Conservation (phyloP, 2,329 filamentous ascomycete species). For the Venturia aucupariae region DNA sequence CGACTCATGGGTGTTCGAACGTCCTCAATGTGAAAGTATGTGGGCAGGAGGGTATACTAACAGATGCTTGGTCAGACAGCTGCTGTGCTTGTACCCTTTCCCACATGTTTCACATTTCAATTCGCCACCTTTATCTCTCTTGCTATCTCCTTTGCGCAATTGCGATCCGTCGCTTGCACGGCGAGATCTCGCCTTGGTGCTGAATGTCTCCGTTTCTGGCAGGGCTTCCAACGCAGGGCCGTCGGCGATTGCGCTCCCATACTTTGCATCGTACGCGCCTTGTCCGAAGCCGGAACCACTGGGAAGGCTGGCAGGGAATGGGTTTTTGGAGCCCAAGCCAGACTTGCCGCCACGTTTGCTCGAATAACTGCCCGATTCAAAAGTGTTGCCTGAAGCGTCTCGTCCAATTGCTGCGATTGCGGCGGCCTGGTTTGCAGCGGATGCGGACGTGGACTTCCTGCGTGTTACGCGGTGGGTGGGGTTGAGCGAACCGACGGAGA, state of each 20-base stretch:
- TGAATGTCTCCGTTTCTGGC: conserved; percentile 35
- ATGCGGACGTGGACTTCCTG: conserved; percentile 84
- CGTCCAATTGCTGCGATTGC: conserved; percentile 62
- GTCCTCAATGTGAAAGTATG: conserved; percentile 34
- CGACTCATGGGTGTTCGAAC: conserved; percentile 19
- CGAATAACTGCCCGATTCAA: conserved; percentile 48
- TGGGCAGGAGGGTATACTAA: conserved; percentile 60
- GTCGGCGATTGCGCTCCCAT: conserved; percentile 61
- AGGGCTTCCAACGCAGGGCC: conserved; percentile 49
- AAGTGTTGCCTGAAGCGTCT: conserved; percentile 53
- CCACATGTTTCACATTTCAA: conserved; percentile 96
- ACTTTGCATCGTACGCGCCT: conserved; percentile 21
- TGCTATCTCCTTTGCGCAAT: conserved; percentile 66
- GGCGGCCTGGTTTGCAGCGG: conserved; percentile 61
- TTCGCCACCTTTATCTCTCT: conserved; percentile 72
- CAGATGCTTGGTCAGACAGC: conserved; percentile 99
- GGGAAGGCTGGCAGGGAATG: conserved; percentile 11
- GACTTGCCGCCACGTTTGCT: conserved; percentile 47
- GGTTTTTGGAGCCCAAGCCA: neutral
- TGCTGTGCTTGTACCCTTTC: conserved; percentile 99
- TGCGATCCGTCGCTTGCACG: conserved; percentile 80
- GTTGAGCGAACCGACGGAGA: conserved; percentile 69
- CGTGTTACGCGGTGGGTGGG: conserved; percentile 84
- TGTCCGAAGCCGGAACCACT: conserved; percentile 5
- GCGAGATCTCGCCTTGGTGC: conserved; percentile 44